These are phyloP conservation scores for Cotoneaster glaucophyllus DNA, from an alignment of 306 rosid species.

Conservation along the genomic window DNA sequence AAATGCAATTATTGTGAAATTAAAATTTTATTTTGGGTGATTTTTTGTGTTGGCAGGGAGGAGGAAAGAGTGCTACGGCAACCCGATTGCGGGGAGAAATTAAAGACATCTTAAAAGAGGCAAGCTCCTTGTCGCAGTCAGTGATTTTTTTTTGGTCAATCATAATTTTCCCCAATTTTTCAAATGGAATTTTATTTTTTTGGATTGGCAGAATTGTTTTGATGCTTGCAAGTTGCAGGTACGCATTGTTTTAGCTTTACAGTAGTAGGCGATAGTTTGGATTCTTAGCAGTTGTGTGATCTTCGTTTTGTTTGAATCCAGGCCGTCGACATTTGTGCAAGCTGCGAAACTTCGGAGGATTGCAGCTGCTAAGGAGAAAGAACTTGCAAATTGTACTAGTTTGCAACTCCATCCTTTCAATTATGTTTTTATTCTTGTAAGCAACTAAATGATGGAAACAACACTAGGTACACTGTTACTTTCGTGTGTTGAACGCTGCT, in stretches of 20 bases:
- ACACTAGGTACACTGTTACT: background rate
- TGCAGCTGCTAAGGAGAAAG: conserved; percentile 91
- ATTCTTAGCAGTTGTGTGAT: background rate
- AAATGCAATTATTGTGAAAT: background rate
- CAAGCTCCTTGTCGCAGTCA: conserved; percentile 76
- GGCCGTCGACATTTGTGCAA: conserved; percentile 92
- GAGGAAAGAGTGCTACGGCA: conserved; percentile 36
- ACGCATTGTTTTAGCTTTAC: background rate
- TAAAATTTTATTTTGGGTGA: no score
- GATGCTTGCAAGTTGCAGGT: background rate
- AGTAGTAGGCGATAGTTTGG: background rate
- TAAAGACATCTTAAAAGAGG: conserved; percentile 69
- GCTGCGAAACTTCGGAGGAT: conserved; percentile 77
- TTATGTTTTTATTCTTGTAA: background rate
- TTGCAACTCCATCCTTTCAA: background rate
- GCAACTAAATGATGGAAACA: background rate
- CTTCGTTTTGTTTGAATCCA: conserved; percentile 19
- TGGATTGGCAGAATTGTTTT: background rate
- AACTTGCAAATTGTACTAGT: conserved; percentile 59
- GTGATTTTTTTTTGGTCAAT: conserved; percentile 10
- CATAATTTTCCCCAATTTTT: no score
- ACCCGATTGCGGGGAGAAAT: conserved; percentile 56
- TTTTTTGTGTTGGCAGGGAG: conserved; percentile 27
- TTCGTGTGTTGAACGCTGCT: background rate
- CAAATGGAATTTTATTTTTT: background rate